Evolutionary conservation across 345 rosid genomes (phyloP).

Genomic region (Euphorbia peplus): DNA sequence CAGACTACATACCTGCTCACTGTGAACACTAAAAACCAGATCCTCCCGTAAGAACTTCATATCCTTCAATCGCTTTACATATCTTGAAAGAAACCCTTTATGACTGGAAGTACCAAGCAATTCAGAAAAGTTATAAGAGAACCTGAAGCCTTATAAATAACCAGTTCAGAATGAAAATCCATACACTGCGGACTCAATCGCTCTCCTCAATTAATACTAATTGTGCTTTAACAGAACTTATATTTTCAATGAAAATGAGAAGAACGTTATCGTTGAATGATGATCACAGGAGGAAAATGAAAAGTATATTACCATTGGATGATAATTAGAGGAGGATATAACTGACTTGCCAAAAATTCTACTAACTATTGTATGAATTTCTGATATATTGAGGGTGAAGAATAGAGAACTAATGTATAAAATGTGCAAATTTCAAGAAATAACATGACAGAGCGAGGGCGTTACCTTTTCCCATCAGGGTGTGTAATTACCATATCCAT

Average conservation of each 20-base stretch:
- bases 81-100: slow-evolving; percentile 74
- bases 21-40: slow-evolving; percentile 73
- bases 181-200: not conserved
- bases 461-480: slow-evolving; percentile 83
- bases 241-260: not conserved
- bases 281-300: not conserved
- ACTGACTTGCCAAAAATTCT: not conserved
- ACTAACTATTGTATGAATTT: not conserved
- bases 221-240: not conserved
- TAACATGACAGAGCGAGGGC: not conserved
- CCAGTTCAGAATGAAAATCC: not conserved
- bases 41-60: slow-evolving; percentile 77
- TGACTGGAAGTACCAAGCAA: slow-evolving; percentile 51
- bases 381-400: not conserved
- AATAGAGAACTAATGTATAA: not conserved
- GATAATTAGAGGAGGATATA: not conserved
- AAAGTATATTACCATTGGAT: not conserved
- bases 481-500: slow-evolving; percentile 80
- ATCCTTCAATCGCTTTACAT: slow-evolving; percentile 68
- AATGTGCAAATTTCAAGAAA: not conserved
- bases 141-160: not conserved
- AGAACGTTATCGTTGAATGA: not conserved
- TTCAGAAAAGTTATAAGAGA: not conserved
- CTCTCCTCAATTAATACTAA: not conserved
- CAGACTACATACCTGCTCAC: slow-evolving; percentile 66